These are phyloP conservation scores for Hypoxylon sp. DNA, from an alignment of 2,329 filamentous ascomycete genomes.

Conservation along the genomic window DNA sequence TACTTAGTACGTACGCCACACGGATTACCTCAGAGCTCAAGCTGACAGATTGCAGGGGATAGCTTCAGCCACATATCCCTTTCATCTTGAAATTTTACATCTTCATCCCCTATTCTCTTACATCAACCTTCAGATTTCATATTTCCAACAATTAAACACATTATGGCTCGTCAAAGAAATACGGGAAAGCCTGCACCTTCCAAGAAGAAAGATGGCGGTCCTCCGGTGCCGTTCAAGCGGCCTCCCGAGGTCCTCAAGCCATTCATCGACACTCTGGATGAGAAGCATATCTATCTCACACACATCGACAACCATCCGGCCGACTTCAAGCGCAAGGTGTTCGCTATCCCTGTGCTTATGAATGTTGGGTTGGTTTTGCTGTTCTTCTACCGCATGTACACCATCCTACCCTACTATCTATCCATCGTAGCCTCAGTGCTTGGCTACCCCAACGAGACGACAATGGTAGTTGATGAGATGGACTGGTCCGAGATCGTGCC, in stretches of 20 bases:
- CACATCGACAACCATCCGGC: conserved; percentile 79
- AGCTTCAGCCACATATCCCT: conserved; percentile 39
- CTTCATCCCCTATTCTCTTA: conserved; percentile 13
- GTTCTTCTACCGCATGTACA: conserved; percentile 73
- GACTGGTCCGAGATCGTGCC: conserved; percentile 64
- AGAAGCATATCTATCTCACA: conserved; percentile 79
- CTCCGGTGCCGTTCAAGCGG: conserved; percentile 73
- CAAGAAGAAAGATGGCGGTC: conserved; percentile 46
- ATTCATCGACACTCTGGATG: conserved; percentile 72
- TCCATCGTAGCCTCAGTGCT: conserved; percentile 69
- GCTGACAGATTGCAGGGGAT: no score
- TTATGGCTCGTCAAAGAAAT: conserved; percentile 44
- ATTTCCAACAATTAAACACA: conserved; percentile 2
- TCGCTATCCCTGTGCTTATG: conserved; percentile 78
- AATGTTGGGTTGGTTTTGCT: conserved; percentile 73
- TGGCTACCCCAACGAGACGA: conserved; percentile 72
- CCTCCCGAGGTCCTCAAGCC: conserved; percentile 69
- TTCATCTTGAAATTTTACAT: conserved; percentile 20
- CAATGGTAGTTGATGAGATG: conserved; percentile 66
- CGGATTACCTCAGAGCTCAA: no score
- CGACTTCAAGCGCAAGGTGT: conserved; percentile 82
- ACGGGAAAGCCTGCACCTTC: conserved; percentile 37
- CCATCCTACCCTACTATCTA: conserved; percentile 77
- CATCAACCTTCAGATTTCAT: neutral
- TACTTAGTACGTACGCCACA: no score